phyloP scores from a whole-genome alignment of 2,329 filamentous ascomycete genomes.

The Ophiocordyceps unilateralis region DNA sequence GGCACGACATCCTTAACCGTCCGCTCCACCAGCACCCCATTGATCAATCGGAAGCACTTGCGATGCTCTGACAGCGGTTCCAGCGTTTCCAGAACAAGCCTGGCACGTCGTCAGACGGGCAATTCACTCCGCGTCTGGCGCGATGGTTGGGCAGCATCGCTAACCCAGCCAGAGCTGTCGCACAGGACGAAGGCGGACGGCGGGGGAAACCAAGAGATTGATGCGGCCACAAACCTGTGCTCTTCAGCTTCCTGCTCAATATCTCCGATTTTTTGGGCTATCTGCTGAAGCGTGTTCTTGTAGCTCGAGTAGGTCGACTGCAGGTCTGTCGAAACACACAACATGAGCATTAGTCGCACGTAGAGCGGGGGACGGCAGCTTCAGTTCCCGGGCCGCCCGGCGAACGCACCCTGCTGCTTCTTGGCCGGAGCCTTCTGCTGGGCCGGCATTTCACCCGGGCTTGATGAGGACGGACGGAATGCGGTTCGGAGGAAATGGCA shows the following conservation, averaged over 20 bases:
- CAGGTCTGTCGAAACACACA: constrained; percentile 39
- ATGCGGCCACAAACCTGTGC: constrained; percentile 52
- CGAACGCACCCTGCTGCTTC: constrained; percentile 51
- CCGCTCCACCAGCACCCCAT: constrained; percentile 85
- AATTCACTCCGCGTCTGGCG: constrained; percentile 7
- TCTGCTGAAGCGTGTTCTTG: constrained; percentile 67
- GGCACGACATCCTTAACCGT: constrained; percentile 88
- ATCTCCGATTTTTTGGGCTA: constrained; percentile 92
- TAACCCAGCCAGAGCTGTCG: neutral
- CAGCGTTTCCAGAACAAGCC: constrained; percentile 86
- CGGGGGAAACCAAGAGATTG: neutral
- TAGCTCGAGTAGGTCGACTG: constrained; percentile 66
- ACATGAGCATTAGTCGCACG: constrained; percentile 2
- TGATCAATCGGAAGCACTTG: constrained; percentile 98
- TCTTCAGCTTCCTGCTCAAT: constrained; percentile 96
- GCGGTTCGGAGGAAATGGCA: neutral
- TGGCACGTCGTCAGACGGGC: constrained; percentile 17
- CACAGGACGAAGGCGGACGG: neutral
- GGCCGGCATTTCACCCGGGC: constrained; percentile 25
- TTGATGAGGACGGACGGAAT: neutral
- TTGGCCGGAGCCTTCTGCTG: constrained; percentile 35
- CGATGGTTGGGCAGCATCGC: neutral
- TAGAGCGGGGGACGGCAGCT: neutral
- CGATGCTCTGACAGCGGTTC: constrained; percentile 66
- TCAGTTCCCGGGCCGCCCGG: neutral